phyloP scores from a whole-genome alignment of 352 stramenopile species.

The Globisporangium rhizosaccharum region DNA sequence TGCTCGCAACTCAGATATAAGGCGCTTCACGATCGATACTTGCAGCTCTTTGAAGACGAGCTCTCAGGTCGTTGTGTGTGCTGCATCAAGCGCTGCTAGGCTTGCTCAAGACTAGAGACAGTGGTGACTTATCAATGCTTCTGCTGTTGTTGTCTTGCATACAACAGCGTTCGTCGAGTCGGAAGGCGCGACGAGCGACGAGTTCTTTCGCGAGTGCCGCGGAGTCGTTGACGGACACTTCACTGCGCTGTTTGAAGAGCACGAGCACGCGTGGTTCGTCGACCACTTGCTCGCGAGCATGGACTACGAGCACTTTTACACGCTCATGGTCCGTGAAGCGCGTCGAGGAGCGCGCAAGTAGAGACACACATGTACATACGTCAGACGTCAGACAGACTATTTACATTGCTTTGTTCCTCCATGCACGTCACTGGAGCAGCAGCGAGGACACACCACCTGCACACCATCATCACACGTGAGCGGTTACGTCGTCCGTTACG shows the following conservation, averaged over 20 bases:
- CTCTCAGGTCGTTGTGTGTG: slow-evolving; percentile 23
- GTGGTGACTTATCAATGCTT: neutral
- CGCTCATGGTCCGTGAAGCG: slow-evolving; percentile 71
- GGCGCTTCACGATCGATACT: slow-evolving; percentile 61
- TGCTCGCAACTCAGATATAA: slow-evolving; percentile 40
- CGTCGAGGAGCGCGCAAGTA: slow-evolving; percentile 28
- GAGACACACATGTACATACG: neutral
- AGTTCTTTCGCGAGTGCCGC: slow-evolving; percentile 69
- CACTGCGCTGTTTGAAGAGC: slow-evolving; percentile 56
- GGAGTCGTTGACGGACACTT: slow-evolving; percentile 62
- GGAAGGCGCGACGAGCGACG: slow-evolving; percentile 50
- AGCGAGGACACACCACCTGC: neutral
- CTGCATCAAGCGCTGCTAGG: neutral
- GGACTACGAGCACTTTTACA: slow-evolving; percentile 79
- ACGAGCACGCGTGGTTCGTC: slow-evolving; percentile 67
- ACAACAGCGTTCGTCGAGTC: slow-evolving; percentile 54
- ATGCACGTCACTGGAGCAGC: neutral
- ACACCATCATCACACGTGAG: neutral
- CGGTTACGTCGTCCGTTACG: neutral
- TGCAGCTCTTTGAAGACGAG: slow-evolving; percentile 67
- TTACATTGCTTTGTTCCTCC: neutral
- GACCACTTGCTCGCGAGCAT: slow-evolving; percentile 73
- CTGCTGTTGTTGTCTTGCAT: neutral
- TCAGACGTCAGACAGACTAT: neutral
- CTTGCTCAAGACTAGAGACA: neutral